Percentiles rank a stretch among this genome's conserved stretches.
Evolutionary conservation across 345 rosid species (phyloP).

Genomic region (Citrus reticulata): DNA sequence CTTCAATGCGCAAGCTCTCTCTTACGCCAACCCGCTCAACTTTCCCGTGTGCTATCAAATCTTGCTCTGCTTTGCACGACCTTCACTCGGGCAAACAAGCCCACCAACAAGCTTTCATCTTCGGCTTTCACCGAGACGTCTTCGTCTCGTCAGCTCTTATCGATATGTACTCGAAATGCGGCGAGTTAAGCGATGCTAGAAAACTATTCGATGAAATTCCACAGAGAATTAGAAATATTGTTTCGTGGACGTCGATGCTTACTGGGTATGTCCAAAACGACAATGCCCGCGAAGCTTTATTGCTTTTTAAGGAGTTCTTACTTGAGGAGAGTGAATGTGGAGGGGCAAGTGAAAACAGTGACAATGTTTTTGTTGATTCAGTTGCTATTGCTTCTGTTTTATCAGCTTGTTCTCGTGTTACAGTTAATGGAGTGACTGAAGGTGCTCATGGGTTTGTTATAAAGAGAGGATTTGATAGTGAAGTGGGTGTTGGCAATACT

Average conservation of each 20-base stretch:
- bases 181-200: constrained; percentile 53
- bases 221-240: constrained; percentile 55
- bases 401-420: constrained; percentile 68
- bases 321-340: constrained; percentile 38
- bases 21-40: constrained; percentile 67
- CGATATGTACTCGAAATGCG: constrained; percentile 70
- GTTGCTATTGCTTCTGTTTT: constrained; percentile 68
- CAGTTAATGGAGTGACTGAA: constrained; percentile 44
- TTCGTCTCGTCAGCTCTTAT: constrained; percentile 79
- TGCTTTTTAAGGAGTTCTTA: constrained; percentile 65
- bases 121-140: constrained; percentile 61
- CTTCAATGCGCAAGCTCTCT: constrained; percentile 72
- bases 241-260: constrained; percentile 87
- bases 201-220: constrained; percentile 79
- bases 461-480: constrained; percentile 58
- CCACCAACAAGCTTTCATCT: constrained; percentile 77
- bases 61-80: constrained; percentile 76
- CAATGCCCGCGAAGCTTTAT: constrained; percentile 45
- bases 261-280: constrained; percentile 68
- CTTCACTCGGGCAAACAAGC: constrained; percentile 67
- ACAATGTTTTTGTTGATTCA: constrained; percentile 42
- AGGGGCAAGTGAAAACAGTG: constrained; percentile 11
- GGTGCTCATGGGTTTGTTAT: constrained; percentile 56
- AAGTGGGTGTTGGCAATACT: constrained; percentile 57
- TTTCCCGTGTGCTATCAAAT: constrained; percentile 83